phyloP scores from a whole-genome alignment of 257 asterid genomes.

The Marsdenia floribunda region DNA sequence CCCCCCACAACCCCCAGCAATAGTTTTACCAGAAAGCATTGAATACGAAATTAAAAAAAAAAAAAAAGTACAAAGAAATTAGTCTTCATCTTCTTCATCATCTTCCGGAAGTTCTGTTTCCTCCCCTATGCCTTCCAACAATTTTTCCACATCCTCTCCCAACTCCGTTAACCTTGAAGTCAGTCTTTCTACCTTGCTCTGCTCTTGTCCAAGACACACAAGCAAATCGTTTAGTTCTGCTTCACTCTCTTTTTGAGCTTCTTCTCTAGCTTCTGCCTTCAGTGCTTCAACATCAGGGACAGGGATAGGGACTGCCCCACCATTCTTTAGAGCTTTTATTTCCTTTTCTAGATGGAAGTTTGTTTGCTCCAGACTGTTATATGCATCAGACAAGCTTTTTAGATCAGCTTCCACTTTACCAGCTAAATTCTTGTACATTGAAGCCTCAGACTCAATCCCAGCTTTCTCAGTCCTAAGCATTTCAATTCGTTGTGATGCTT shows the following conservation, averaged over 20 bases:
- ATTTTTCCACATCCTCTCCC: conserved; percentile 70
- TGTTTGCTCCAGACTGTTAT: conserved; percentile 84
- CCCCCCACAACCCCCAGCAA: neutral
- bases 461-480: conserved; percentile 66
- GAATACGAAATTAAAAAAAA: neutral
- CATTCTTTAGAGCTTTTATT: conserved; percentile 46
- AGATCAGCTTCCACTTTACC: conserved; percentile 76
- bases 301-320: conserved; percentile 46
- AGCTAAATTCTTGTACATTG: conserved; percentile 44
- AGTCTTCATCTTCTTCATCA: conserved; percentile 51
- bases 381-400: conserved; percentile 83
- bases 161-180: conserved; percentile 56
- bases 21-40: neutral
- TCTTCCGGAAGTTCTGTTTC: conserved; percentile 50
- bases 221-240: conserved; percentile 76
- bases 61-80: conserved; percentile 1
- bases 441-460: conserved; percentile 53
- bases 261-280: conserved; percentile 75
- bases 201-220: conserved; percentile 97
- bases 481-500: conserved; percentile 56
- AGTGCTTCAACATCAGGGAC: conserved; percentile 53
- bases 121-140: conserved; percentile 74
- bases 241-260: conserved; percentile 85
- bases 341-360: conserved; percentile 72
- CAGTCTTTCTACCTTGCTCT: conserved; percentile 87